phyloP scores from a whole-genome alignment of 2,329 filamentous ascomycete species.

The Aschersonia sp. region DNA sequence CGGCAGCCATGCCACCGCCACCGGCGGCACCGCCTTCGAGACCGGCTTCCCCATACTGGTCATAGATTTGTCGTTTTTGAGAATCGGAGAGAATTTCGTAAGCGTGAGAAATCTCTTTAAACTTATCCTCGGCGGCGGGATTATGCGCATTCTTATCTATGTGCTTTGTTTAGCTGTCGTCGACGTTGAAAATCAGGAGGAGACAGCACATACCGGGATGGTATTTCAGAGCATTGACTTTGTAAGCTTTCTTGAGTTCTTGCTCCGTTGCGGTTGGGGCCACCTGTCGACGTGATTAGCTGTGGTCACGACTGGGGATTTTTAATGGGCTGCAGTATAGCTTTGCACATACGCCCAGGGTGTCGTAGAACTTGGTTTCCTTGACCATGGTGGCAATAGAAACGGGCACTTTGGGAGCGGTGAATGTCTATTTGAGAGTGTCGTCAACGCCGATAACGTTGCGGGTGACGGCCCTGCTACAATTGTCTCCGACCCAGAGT shows the following conservation, averaged over 20 bases:
- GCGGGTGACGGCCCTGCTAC: not conserved
- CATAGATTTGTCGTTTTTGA: constrained; percentile 84
- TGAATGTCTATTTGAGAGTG: not conserved
- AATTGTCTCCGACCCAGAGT: not conserved
- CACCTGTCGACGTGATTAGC: constrained; percentile 38
- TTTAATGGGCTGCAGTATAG: not conserved
- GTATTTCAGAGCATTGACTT: constrained; percentile 66
- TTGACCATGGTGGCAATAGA: constrained; percentile 49
- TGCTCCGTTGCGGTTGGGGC: constrained; percentile 64
- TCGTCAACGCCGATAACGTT: constrained; percentile 3
- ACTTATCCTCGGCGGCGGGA: constrained; percentile 87
- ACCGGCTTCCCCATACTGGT: constrained; percentile 95
- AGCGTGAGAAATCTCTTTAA: constrained; percentile 92
- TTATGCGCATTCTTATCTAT: constrained; percentile 93
- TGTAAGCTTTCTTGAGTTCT: constrained; percentile 86
- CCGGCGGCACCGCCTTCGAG: constrained; percentile 74
- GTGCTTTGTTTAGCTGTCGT: too few species aligned
- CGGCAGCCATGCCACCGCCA: constrained; percentile 77
- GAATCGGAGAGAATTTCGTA: constrained; percentile 90
- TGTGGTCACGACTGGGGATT: not conserved
- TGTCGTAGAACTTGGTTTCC: constrained; percentile 67
- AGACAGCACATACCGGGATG: constrained; percentile 54
- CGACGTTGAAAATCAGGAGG: too few species aligned
- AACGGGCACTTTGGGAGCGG: too few species aligned
- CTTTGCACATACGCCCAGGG: constrained; percentile 49